A percentile compares a stretch with the other conserved stretches of the same genome.
These are phyloP conservation scores for Rhodotorula sp. DNA, from an alignment of 1,284 basidiomycete genomes.

Conservation along the genomic window DNA sequence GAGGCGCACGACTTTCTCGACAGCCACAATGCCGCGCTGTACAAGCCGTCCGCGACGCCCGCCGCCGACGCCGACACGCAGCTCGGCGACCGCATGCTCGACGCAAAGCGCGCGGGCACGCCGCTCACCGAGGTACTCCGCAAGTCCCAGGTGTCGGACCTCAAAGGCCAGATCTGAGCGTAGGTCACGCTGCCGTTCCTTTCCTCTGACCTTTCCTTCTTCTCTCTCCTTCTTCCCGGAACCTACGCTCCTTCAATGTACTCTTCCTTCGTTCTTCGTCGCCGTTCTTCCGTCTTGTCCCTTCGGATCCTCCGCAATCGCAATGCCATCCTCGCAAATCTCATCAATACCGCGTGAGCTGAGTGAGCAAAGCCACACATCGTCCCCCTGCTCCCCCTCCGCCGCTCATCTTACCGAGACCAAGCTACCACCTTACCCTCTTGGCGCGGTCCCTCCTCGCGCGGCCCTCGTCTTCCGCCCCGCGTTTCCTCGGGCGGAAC, in stretches of 20 bases:
- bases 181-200: not conserved
- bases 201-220: not conserved
- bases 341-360: not conserved
- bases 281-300: not conserved
- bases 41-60: constrained; percentile 50
- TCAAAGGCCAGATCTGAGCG: constrained; percentile 56
- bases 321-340: too few relatives aligned
- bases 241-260: too few relatives aligned
- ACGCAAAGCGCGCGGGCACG: constrained; percentile 55
- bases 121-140: constrained; percentile 53
- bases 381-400: too few relatives aligned
- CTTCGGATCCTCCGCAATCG: not conserved
- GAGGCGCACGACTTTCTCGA: constrained; percentile 71
- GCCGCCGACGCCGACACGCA: constrained; percentile 48
- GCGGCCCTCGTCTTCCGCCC: not conserved
- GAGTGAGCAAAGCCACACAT: not conserved
- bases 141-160: constrained; percentile 58
- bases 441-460: not conserved
- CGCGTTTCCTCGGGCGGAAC: not conserved
- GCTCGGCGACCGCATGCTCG: constrained; percentile 50
- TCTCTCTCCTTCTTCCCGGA: not conserved
- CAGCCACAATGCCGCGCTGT: constrained; percentile 69
- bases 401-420: not conserved
- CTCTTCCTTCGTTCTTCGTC: not conserved
- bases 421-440: not conserved